Conservation (phyloP, 805 yeast species). For the Lipomyces chichibuensis region DNA sequence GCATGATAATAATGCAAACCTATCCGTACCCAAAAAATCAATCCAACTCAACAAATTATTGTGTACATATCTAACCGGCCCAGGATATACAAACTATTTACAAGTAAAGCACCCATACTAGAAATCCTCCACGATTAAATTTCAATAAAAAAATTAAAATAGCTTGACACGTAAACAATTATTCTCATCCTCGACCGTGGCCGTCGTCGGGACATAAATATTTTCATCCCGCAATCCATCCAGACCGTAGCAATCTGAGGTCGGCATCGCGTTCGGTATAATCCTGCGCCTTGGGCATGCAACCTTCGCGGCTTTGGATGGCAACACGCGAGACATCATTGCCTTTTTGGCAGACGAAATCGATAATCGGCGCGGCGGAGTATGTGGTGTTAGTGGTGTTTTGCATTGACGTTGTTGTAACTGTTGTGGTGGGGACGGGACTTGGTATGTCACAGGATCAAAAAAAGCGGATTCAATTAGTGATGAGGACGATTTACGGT, state of each 20-base stretch:
- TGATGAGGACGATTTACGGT: not conserved
- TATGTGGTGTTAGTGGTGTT: not conserved
- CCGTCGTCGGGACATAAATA: not conserved
- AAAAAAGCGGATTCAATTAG: not conserved
- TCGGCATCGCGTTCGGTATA: not conserved
- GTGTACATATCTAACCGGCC: not conserved
- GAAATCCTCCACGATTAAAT: not conserved
- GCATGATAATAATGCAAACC: not conserved
- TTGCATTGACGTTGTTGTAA: not conserved
- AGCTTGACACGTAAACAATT: not conserved
- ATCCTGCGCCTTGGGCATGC: not conserved
- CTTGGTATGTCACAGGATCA: not conserved
- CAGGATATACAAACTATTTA: not conserved
- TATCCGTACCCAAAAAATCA: not conserved
- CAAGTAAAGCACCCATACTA: not conserved
- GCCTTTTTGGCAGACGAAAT: not conserved
- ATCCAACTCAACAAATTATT: not conserved
- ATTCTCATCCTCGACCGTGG: not conserved
- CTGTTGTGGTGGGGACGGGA: not conserved
- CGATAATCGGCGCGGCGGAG: not conserved
- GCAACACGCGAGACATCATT: slow-evolving; percentile 1
- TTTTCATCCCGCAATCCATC: not conserved
- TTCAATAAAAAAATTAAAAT: not conserved
- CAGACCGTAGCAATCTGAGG: not conserved
- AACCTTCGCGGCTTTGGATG: not conserved